Evolutionary conservation across 2,329 filamentous ascomycete genomes (phyloP).

Genomic region (Colletotrichum gigasporum): DNA sequence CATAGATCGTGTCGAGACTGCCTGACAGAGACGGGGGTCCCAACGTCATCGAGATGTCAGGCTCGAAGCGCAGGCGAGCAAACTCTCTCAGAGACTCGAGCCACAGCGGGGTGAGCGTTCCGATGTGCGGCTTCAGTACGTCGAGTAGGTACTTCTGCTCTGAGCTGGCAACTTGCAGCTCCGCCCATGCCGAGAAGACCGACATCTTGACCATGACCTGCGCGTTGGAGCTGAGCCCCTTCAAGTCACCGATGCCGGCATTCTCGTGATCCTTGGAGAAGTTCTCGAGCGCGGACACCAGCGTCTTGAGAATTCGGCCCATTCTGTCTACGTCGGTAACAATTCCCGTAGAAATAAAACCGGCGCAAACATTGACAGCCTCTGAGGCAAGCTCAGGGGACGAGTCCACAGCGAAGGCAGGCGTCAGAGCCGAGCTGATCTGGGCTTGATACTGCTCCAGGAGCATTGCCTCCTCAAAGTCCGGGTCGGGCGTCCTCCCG

Average conservation of each 20-base stretch:
- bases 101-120: constrained; percentile 91
- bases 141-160: constrained; percentile 91
- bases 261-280: constrained; percentile 85
- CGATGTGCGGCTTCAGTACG: constrained; percentile 90
- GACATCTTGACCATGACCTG: constrained; percentile 99
- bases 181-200: constrained; percentile 96
- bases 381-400: constrained; percentile 95
- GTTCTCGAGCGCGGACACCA: constrained; percentile 90
- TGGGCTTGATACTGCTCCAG: constrained; percentile 98
- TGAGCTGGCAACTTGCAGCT: constrained; percentile 92
- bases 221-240: constrained; percentile 92
- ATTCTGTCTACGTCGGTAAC: constrained; percentile 98
- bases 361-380: constrained; percentile 97
- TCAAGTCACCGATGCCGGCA: constrained; percentile 90
- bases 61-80: constrained; percentile 91
- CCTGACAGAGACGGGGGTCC: constrained; percentile 84
- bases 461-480: constrained; percentile 96
- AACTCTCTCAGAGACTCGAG: constrained; percentile 93
- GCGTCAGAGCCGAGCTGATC: constrained; percentile 95
- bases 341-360: constrained; percentile 96
- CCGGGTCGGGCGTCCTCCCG: constrained; percentile 92
- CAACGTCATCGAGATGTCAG: constrained; percentile 92
- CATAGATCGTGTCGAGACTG: constrained; percentile 92
- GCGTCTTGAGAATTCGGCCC: constrained; percentile 94
- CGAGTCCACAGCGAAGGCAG: constrained; percentile 94